Percentiles rank a stretch among this genome's conserved stretches.
These are phyloP conservation scores for Chlorociboria aeruginascens DNA, from an alignment of 495 filamentous ascomycete species.

Conservation along the genomic window DNA sequence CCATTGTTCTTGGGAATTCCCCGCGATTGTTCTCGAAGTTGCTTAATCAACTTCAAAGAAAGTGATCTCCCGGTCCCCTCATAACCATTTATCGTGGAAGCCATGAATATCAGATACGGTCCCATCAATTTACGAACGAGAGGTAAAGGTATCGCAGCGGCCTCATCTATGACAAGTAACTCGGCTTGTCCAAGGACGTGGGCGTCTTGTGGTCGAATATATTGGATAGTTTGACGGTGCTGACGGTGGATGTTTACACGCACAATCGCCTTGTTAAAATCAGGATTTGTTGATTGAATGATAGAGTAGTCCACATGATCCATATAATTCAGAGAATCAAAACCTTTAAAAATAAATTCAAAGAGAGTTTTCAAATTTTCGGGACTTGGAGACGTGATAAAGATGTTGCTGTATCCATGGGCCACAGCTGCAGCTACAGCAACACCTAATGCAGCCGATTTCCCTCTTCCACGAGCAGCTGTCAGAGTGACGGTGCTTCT, in stretches of 20 bases:
- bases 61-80: constrained; percentile 94
- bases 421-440: constrained; percentile 89
- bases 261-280: constrained; percentile 98
- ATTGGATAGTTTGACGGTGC: constrained; percentile 97
- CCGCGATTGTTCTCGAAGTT: constrained; percentile 85
- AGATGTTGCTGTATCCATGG: constrained; percentile 97
- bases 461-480: constrained; percentile 89
- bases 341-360: constrained; percentile 97
- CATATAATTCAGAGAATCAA: constrained; percentile 83
- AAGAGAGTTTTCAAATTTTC: constrained; percentile 98
- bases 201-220: constrained; percentile 91
- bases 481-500: constrained; percentile 88
- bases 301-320: constrained; percentile 97
- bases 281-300: constrained; percentile 94
- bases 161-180: constrained; percentile 93
- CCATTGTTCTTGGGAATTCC: constrained; percentile 37
- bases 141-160: constrained; percentile 90
- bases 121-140: constrained; percentile 90
- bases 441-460: constrained; percentile 90
- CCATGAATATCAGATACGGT: constrained; percentile 99
- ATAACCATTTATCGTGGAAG: constrained; percentile 97
- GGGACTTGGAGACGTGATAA: constrained; percentile 96
- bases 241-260: constrained; percentile 90
- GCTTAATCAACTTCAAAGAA: constrained; percentile 93
- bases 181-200: constrained; percentile 94